Conservation (phyloP, 306 rosid species). For the Rosa lucieae region DNA sequence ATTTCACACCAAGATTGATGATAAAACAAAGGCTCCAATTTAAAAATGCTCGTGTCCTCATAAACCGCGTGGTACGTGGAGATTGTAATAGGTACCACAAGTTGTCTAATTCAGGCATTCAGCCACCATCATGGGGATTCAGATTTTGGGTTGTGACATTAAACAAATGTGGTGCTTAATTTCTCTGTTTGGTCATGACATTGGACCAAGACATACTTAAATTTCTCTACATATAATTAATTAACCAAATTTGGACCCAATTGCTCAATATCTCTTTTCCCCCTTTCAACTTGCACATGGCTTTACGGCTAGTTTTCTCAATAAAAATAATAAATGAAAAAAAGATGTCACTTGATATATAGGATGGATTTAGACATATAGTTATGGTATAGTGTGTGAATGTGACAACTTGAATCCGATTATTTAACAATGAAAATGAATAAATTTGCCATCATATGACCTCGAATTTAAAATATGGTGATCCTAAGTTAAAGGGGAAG, state of each 20-base stretch:
- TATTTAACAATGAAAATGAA: background rate
- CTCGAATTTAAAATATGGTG: background rate
- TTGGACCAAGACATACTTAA: background rate
- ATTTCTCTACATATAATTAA: background rate
- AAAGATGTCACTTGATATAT: background rate
- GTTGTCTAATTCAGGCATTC: background rate
- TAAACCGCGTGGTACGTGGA: constrained; percentile 1
- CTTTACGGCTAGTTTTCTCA: background rate
- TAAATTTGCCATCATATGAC: background rate
- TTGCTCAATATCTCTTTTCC: background rate
- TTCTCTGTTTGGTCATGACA: constrained; percentile 5
- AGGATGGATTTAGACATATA: background rate
- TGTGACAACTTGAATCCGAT: background rate
- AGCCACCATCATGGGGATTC: background rate
- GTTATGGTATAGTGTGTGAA: background rate
- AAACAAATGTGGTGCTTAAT: background rate
- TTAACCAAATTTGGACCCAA: background rate
- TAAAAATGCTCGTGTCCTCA: background rate
- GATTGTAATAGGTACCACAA: background rate
- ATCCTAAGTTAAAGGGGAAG: background rate
- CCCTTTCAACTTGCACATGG: background rate
- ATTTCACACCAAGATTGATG: no score
- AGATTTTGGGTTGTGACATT: background rate
- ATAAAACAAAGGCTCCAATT: background rate
- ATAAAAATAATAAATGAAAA: background rate